A percentile compares a stretch with the other conserved stretches of the same genome.
Conservation (phyloP, 2,329 filamentous ascomycete species). For the Sodiomyces alkalinus region DNA sequence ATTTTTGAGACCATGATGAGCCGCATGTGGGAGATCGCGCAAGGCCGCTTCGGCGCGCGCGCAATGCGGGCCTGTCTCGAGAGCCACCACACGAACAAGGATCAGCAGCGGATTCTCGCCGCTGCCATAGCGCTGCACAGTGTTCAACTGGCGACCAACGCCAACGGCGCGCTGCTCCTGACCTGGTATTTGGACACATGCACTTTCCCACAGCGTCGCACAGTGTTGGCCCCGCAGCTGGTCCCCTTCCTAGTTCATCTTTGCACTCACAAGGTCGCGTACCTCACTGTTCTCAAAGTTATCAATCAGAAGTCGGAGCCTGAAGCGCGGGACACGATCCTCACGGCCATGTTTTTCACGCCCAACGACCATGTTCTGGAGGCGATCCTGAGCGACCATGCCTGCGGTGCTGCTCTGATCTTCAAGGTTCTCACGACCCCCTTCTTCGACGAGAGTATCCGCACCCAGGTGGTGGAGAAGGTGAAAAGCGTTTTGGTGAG, state of each 20-base stretch:
- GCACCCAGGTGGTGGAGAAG: conserved; percentile 77
- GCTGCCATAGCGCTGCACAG: conserved; percentile 93
- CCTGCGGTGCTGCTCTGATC: conserved; percentile 86
- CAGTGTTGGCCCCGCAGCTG: conserved; percentile 78
- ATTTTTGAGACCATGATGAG: conserved; percentile 97
- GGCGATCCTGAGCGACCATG: conserved; percentile 79
- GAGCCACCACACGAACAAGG: conserved; percentile 86
- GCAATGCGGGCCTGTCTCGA: conserved; percentile 96
- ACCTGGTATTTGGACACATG: conserved; percentile 99
- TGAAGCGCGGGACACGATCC: conserved; percentile 77
- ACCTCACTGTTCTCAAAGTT: conserved; percentile 91
- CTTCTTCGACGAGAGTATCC: conserved; percentile 88
- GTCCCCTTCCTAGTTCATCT: conserved; percentile 88
- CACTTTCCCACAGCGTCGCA: conserved; percentile 82
- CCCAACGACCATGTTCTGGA: conserved; percentile 75
- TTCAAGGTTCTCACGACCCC: conserved; percentile 98
- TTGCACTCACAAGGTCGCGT: conserved; percentile 97
- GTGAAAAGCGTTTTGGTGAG: conserved; percentile 78
- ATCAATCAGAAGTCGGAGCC: conserved; percentile 95
- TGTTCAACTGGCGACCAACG: conserved; percentile 88
- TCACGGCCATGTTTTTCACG: conserved; percentile 87
- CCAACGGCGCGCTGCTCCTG: conserved; percentile 82
- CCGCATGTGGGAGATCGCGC: conserved; percentile 82
- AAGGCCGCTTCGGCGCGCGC: conserved; percentile 85
- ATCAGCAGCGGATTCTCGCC: conserved; percentile 89